These are phyloP conservation scores for Alternaria triticimaculans DNA, from an alignment of 2,329 filamentous ascomycete species.

Conservation along the genomic window DNA sequence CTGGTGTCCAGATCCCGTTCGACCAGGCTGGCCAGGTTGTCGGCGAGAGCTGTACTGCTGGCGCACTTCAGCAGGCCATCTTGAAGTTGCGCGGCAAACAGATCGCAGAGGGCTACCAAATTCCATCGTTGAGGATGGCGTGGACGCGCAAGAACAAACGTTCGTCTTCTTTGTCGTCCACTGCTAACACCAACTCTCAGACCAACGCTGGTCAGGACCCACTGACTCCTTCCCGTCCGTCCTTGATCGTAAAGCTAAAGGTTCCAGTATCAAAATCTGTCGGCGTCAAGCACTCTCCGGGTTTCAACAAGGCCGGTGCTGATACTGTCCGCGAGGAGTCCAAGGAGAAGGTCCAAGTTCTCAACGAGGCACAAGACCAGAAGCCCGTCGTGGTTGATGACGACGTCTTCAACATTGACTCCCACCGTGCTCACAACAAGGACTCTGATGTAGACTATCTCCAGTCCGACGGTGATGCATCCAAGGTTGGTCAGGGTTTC, in stretches of 20 bases:
- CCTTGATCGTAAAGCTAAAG: constrained; percentile 19
- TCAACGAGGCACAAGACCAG: not conserved
- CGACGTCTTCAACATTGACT: not conserved
- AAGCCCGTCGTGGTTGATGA: not conserved
- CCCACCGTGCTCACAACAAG: not conserved
- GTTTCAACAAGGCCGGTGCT: not conserved
- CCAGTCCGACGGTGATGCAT: not conserved
- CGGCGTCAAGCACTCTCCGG: not conserved
- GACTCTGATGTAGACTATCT: not conserved
- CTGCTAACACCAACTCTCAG: constrained; percentile 10
- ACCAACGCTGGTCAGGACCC: not conserved
- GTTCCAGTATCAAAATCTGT: not conserved
- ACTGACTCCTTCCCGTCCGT: constrained; percentile 5
- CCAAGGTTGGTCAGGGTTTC: not conserved
- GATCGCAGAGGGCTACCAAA: constrained; percentile 26
- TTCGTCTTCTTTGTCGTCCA: constrained; percentile 1
- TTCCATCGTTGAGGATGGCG: constrained; percentile 31
- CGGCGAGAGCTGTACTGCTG: constrained; percentile 27
- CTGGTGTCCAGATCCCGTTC: constrained; percentile 38
- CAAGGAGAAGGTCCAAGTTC: not conserved
- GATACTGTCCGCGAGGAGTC: not conserved
- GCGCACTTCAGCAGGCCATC: constrained; percentile 44
- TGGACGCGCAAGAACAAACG: constrained; percentile 29
- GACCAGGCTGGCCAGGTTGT: constrained; percentile 37
- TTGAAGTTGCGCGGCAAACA: constrained; percentile 38